Percentiles rank a stretch among this genome's conserved stretches.
These are phyloP conservation scores for Ophiostoma pallidulum DNA, from an alignment of 2,329 filamentous ascomycete species.

Conservation along the genomic window DNA sequence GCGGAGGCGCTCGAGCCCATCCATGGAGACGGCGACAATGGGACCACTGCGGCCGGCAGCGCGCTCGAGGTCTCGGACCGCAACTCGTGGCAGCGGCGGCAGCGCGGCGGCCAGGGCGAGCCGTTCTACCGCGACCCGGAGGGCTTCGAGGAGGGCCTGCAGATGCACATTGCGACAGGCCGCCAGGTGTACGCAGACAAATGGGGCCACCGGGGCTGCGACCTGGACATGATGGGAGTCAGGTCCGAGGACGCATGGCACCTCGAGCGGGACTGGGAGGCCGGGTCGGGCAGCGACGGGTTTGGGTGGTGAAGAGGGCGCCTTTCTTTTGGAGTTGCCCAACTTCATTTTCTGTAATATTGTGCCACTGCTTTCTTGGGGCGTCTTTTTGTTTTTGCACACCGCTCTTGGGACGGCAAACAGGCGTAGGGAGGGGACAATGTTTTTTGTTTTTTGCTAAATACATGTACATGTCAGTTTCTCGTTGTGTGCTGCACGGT, in stretches of 20 bases:
- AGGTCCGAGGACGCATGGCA: constrained; percentile 6
- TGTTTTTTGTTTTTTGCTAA: too few species aligned
- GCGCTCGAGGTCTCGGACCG: constrained; percentile 19
- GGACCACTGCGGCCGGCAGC: neutral
- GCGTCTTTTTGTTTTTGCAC: too few species aligned
- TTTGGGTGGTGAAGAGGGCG: constrained; percentile 1
- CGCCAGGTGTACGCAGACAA: constrained; percentile 28
- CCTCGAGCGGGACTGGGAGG: constrained; percentile 6
- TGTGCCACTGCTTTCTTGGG: too few species aligned
- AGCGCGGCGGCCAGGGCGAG: constrained; percentile 42
- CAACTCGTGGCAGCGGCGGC: constrained; percentile 44
- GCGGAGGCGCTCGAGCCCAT: neutral
- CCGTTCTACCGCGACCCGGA: constrained; percentile 41
- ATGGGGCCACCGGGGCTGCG: constrained; percentile 33
- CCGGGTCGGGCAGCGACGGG: constrained; percentile 1
- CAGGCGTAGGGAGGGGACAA: too few species aligned
- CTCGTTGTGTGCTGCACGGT: too few species aligned
- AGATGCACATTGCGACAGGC: constrained; percentile 36
- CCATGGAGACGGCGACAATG: too few species aligned
- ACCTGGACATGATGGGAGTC: constrained; percentile 19
- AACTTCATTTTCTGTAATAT: too few species aligned
- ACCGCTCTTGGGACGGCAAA: too few species aligned
- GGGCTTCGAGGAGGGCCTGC: constrained; percentile 34
- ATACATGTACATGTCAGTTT: too few species aligned
- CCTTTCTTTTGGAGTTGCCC: too few species aligned